Base-by-base conservation (phyloP, 1,139 yeast species). In the Kurtzmaniella quercitrusa region DNA sequence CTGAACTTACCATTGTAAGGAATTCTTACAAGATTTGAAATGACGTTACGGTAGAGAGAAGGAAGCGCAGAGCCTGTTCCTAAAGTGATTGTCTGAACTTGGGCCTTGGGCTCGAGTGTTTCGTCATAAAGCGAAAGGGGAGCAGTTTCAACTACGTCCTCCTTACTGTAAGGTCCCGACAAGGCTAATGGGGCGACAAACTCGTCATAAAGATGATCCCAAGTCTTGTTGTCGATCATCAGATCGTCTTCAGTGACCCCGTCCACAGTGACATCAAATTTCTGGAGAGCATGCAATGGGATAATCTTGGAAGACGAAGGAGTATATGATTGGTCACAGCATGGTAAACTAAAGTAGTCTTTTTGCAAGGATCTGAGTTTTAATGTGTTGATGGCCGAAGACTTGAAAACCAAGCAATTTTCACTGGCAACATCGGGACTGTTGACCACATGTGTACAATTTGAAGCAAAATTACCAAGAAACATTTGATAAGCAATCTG, bases 11-110 rank as follows among this genome's bases (percentile, higher is more conserved):
- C 45, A 1, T 52, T 44, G 46, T 61, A 73, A 1, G 96, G 96
- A 1, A 89, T 56, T 51, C 96, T 75, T 3, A 90, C 71, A 23
- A 90, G 59, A 21, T 87, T 85, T 1, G 94, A 85, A 21, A 87
- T 75, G 1, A 93, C 98, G 57, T 94, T 94, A 52, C 98, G 74
- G 54, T 81, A 79, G 46, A 81, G 77, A 0, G 95, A 81, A 0
- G 99, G 99, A 38, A 89, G 65, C 0, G 98, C 95, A 23, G 95
- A 85, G 0, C 98, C 98, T 0, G 98, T 93, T 8, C 99, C 99
- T 7, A 93, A 64, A 0, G 96, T 85, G 14, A 87, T 68, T 0
- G 85, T 67, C 54, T 89, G 93, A 0, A 88, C 82, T 49, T 81
- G 78, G 41, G 74, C 80, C 46, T 67, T 70, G 44, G 77, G 53